Base-by-base conservation (phyloP, 805 yeast genomes). In the Ogataea populi-albae region DNA sequence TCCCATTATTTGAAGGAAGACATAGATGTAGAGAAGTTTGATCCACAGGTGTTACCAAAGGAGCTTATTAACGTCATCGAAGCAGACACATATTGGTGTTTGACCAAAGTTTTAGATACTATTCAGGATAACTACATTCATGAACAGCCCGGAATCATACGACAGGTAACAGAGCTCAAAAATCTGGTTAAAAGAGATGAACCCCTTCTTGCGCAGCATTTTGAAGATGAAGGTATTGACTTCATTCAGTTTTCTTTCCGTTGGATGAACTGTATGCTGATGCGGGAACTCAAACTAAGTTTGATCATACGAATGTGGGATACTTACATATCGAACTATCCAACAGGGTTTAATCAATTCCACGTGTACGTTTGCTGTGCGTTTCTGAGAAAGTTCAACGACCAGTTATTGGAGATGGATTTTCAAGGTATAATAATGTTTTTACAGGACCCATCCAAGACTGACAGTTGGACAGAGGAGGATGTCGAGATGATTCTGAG, bases 301-400 rank as follows among this genome's bases (percentile, higher is more conserved):
- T 75, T 86, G 41, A 84, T 89, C 4, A 79, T 89, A 16, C 71
- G 98, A 38, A 91, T 93, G 95, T 93, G 98, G 98, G 98, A 93
- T 56, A 89, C 98, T 0, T 93, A 93, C 58, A 59, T 85, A 3
- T 74, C 86, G 32, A 88, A 85, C 54, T 73, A 75, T 15, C 80
- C 83, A 3, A 71, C 72, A 30, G 95, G 95, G 2, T 87, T 93
- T 55, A 86, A 85, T 50, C 87, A 81, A 52, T 93, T 93, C 62
- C 98, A 93, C 58, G 86, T 93, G 6, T 93, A 91, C 58, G 98
- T 93, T 3, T 93, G 98, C 63, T 96, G 98, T 15, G 98, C 98
- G 15, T 93, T 91, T 54, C 66, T 93, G 48, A 84, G 88, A 42
- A 81, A 86, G 54, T 93, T 95, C 80, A 79, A 93, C 44, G 79